Evolutionary conservation across 2,329 filamentous ascomycete genomes (phyloP), one percentile per base, ranked within the genome.

Genomic region (Zasmidium citrigriseum): DNA sequence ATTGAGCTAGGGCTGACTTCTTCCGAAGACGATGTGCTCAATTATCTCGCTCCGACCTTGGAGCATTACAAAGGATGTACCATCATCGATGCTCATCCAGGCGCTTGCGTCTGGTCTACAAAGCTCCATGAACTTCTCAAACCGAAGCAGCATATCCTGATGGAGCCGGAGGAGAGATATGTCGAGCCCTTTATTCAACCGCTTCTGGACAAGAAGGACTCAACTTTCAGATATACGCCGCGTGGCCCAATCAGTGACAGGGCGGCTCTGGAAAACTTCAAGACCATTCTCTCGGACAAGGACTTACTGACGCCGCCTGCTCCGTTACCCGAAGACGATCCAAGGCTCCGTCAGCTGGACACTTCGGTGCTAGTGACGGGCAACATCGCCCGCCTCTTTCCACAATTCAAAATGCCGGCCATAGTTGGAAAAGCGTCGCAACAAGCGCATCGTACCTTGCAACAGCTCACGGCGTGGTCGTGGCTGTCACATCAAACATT

Each of bases 61-160:
- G 77, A 85, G 29, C 83, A 85, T 46, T 88, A 95, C 73, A 78
- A 80, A 51, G 90, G 90, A 54, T 92, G 93, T 75, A 92, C 96
- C 68, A 82, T 98, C 46, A 79, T 99, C 67, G 93, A 98, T 70
- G 78, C 96, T 56, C 91, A 93, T 72, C 93, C 93, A 0, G 92
- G 92, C 14, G 78, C 78, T 1, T 91, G 92, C 9, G 54, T 96
- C 2, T 95, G 89, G 85, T 96, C 93, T 29, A 79, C 80, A 24
- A 90, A 88, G 67, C 78, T 98, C 0, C 86, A 96, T 70, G 81
- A 90, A 0, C 77, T 83, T 47, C 79, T 99, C 7, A 77, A 91
- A 67, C 93, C 93, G 3, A 86, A 91, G 57, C 87, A 85, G 4
- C 95, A 99, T 77, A 77, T 97, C 46, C 80, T 99, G 45, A 81